Evolutionary conservation across 495 filamentous ascomycete genomes (phyloP), one percentile per base, ranked within the genome.

Genomic region (Aspergillus saccharolyticus): DNA sequence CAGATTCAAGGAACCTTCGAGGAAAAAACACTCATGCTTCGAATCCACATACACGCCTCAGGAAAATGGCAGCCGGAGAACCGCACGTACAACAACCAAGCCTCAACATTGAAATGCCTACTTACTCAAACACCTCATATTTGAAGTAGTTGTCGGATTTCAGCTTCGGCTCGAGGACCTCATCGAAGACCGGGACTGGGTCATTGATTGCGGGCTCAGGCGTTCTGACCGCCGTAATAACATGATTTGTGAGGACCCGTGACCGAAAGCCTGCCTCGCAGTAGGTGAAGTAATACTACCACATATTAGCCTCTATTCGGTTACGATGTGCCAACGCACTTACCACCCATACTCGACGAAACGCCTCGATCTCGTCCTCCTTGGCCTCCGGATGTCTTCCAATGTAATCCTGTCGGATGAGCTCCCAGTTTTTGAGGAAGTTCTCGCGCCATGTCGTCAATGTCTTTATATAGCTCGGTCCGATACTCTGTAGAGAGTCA

Each of bases 181-280:
- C 33, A 39, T 39, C 33, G 33, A 39, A 39, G 2, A 15, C 12
- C 33, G 33, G 33, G 33, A 15, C 14, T 15, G 33, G 33, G 33
- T 39, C 33, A 39, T 39, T 39, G 4, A 39, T 39, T 12, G 33
- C 33, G 2, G 33, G 33, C 33, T 63, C 61, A 3, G 61, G 61
- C 15, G 57, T 54, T 15, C 55, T 44, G 2, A 54, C 57, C 2
- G 61, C 77, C 2, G 74, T 81, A 53, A 91, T 78, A 52, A 89
- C 85, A 18, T 85, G 85, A 69, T 89, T 87, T 1, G 85, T 85
- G 47, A 90, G 69, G 7, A 84, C 84, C 67, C 88, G 86, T 21
- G 83, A 84, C 51, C 78, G 72, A 64, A 90, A 89, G 0, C 86
- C 86, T 19, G 85, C 86, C 63, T 89, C 86, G 52, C 83, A 88